Conservation (phyloP, 306 rosid species). For the Fragaria iinumae region DNA sequence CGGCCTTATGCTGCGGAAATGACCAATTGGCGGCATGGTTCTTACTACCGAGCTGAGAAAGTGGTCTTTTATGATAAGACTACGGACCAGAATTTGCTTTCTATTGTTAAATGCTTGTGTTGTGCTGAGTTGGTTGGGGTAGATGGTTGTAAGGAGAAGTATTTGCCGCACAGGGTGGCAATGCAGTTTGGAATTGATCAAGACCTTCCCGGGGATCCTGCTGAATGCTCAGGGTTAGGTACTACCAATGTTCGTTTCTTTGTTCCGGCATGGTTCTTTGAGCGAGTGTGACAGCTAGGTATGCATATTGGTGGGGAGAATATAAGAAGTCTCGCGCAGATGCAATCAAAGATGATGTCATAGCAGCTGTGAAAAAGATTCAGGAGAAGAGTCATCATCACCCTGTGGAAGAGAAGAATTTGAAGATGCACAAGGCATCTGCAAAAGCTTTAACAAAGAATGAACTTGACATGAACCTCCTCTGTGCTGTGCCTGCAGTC, state of each 20-base stretch:
- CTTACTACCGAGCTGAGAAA: conserved; percentile 22
- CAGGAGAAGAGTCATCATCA: background rate
- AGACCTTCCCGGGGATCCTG: conserved; percentile 52
- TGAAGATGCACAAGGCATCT: background rate
- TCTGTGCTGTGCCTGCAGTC: background rate
- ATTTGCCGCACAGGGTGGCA: conserved; percentile 52
- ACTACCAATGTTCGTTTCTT: background rate
- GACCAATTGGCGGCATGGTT: conserved; percentile 16
- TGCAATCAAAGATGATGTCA: background rate
- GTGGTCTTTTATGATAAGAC: conserved; percentile 18
- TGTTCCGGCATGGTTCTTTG: conserved; percentile 15
- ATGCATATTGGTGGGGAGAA: conserved; percentile 46
- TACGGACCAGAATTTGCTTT: conserved; percentile 23
- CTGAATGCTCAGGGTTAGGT: conserved; percentile 1
- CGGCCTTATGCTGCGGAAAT: conserved; percentile 38
- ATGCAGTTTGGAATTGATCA: conserved; percentile 75
- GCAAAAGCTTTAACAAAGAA: background rate
- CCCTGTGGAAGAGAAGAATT: background rate
- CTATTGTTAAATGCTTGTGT: conserved; percentile 39
- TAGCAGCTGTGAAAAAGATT: background rate
- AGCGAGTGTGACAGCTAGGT: conserved; percentile 31
- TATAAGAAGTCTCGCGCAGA: background rate
- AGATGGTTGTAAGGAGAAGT: conserved; percentile 26
- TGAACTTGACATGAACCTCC: background rate
- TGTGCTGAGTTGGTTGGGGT: conserved; percentile 40